Conservation (phyloP, 495 filamentous ascomycete genomes). For the Apiosordaria backusii region DNA sequence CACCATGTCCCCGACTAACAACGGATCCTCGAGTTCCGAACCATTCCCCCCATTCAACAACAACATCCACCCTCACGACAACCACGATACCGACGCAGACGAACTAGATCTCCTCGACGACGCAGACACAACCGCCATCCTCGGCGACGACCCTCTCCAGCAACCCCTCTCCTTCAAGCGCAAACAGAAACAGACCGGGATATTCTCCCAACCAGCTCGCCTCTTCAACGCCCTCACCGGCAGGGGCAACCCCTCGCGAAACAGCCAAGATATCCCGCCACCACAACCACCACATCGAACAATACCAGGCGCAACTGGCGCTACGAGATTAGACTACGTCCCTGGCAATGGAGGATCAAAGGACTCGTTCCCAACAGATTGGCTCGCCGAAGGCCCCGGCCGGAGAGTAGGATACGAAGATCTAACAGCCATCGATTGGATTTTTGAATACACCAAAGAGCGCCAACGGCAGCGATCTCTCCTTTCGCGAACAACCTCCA, state of each 20-base stretch:
- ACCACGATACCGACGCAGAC: slow-evolving; percentile 41
- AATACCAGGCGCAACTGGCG: background rate
- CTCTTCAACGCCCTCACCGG: slow-evolving; percentile 57
- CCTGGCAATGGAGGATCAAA: slow-evolving; percentile 1
- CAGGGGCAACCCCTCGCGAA: slow-evolving; percentile 11
- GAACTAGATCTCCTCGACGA: slow-evolving; percentile 46
- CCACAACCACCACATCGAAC: slow-evolving; percentile 1
- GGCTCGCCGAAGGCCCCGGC: slow-evolving; percentile 89
- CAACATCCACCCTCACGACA: slow-evolving; percentile 24
- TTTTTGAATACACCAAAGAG: slow-evolving; percentile 98
- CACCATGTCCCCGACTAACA: slow-evolving; percentile 27
- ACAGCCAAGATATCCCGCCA: slow-evolving; percentile 2
- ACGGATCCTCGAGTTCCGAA: slow-evolving; percentile 25
- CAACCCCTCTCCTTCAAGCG: slow-evolving; percentile 77
- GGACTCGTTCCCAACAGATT: slow-evolving; percentile 68
- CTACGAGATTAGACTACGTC: slow-evolving; percentile 1
- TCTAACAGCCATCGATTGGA: slow-evolving; percentile 98
- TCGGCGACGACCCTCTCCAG: slow-evolving; percentile 29
- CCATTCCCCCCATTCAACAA: slow-evolving; percentile 16
- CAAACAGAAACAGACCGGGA: slow-evolving; percentile 58
- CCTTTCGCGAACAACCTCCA: slow-evolving; percentile 61
- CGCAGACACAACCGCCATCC: slow-evolving; percentile 21
- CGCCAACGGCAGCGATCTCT: slow-evolving; percentile 78
- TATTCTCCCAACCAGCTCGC: slow-evolving; percentile 48
- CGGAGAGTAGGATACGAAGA: slow-evolving; percentile 93